phyloP scores from a whole-genome alignment of 2,329 filamentous ascomycete species.

The Periconia sp. region DNA sequence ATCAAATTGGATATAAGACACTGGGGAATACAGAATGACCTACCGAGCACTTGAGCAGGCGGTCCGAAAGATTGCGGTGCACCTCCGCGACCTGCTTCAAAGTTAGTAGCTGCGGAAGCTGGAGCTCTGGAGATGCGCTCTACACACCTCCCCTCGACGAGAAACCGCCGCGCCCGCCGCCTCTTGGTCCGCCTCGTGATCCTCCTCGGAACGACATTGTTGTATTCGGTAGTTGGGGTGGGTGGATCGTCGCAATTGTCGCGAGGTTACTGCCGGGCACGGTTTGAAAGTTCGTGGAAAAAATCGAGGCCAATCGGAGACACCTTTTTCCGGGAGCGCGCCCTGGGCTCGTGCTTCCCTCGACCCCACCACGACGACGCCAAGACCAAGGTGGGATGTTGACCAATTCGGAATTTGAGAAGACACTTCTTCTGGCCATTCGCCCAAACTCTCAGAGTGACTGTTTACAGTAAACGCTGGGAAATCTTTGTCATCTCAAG shows the following conservation, averaged over 20 bases:
- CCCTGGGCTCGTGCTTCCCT: conserved; percentile 13
- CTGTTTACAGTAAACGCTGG: conserved; percentile 1
- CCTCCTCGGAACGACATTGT: conserved; percentile 65
- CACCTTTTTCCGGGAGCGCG: conserved; percentile 22
- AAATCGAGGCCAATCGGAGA: conserved; percentile 29
- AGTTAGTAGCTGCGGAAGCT: conserved; percentile 30
- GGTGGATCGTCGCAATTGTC: conserved; percentile 27
- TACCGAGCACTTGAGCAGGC: conserved; percentile 48
- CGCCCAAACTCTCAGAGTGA: background rate
- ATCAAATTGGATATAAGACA: background rate
- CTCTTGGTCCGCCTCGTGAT: conserved; percentile 42
- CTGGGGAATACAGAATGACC: conserved; percentile 3
- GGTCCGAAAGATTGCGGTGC: conserved; percentile 47
- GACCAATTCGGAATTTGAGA: background rate
- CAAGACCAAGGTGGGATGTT: conserved; percentile 11
- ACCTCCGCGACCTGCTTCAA: conserved; percentile 38
- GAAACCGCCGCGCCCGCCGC: conserved; percentile 56
- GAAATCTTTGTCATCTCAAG: background rate
- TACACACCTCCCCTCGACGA: conserved; percentile 53
- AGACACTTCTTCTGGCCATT: background rate
- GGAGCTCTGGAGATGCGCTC: conserved; percentile 15
- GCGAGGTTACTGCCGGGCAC: conserved; percentile 15
- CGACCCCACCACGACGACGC: conserved; percentile 20
- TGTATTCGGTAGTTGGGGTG: conserved; percentile 9
- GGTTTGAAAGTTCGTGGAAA: conserved; percentile 25